Evolutionary conservation across 768 basidiomycete genomes (phyloP), one percentile per base, ranked within the genome.

Genomic region (Tylopilus plumbeoviolaceoides): DNA sequence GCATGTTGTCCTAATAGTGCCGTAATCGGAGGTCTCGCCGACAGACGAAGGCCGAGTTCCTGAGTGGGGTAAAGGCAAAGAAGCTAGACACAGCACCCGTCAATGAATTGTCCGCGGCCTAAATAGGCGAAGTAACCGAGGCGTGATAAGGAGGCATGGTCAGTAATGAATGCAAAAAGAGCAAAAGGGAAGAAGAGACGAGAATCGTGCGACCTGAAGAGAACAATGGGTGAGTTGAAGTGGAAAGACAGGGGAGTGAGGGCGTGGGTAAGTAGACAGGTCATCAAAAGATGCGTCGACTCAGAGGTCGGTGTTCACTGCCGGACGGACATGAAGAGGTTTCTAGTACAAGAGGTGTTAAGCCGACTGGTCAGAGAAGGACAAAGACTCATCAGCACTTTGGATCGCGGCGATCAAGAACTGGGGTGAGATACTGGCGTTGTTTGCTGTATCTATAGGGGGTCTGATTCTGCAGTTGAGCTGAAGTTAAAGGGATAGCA

Each of bases 81-180:
- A 41, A 2, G 31, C 9, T 15, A 5, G 15, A 33, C 63, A 65
- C 54, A 54, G 63, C 62, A 50, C 14, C 18, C 43, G 20, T 44
- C 36, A 23, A 46, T 27, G 31, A 15, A 47, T n/a, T n/a, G n/a
- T 38, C n/a, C 36, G 36, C 15, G 9, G 31, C 28, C 38, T 15
- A 33, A 33, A 33, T 33, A 15, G 23, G 23, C 30, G 30, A 30
- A 1, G 9, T 33, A 33, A 12, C 33, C 33, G 33, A 33, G 14
- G 33, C 7, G 33, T 5, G 14, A 15, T 35, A 35, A 41, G 12
- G 55, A 36, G 43, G 52, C 47, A 48, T 45, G 7, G 50, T 10
- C 33, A 7, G 35, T 2, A 14, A 18, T 5, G 12, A 45, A 31
- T 10, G 3, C 8, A 7, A 21, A 20, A 15, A 25, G 18, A 20